Percentiles rank a stretch among this genome's conserved stretches.
phyloP scores from a whole-genome alignment of 805 yeast genomes.

The Monosporozyma unispora region DNA sequence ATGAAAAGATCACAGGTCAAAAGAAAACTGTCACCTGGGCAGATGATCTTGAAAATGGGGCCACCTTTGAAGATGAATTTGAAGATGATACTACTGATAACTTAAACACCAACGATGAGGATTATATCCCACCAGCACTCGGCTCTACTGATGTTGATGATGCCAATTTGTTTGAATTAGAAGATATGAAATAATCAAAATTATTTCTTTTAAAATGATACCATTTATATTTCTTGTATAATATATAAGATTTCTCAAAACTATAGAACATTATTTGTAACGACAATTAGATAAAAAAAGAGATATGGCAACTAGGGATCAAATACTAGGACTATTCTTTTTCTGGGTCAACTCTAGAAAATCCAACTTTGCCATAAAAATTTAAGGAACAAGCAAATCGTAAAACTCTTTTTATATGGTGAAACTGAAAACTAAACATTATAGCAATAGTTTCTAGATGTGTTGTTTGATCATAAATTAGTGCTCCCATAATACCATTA shows the following conservation, averaged over 20 bases:
- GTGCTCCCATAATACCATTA: no score
- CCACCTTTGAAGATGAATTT: slow-evolving; percentile 18
- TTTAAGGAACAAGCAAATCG: no score
- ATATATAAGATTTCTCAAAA: not conserved
- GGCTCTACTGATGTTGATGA: not conserved
- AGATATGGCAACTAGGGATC: no score
- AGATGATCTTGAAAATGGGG: slow-evolving; percentile 24
- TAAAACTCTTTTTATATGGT: no score
- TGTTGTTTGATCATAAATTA: no score
- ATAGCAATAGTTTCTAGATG: no score
- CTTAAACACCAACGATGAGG: slow-evolving; percentile 2
- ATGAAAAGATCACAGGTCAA: not conserved
- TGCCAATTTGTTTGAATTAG: not conserved
- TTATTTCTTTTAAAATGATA: not conserved
- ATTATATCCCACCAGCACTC: slow-evolving; percentile 6
- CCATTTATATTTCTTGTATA: slow-evolving; percentile 11
- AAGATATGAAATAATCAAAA: not conserved
- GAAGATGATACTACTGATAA: slow-evolving; percentile 6
- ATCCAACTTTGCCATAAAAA: no score
- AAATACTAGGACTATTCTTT: no score
- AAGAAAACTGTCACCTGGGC: slow-evolving; percentile 33
- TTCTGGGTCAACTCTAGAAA: no score
- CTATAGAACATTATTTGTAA: not conserved
- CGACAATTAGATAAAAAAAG: no score
- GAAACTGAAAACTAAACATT: no score